These are phyloP conservation scores for Russula griseocarnosa DNA, from an alignment of 768 basidiomycete species.

Conservation along the genomic window DNA sequence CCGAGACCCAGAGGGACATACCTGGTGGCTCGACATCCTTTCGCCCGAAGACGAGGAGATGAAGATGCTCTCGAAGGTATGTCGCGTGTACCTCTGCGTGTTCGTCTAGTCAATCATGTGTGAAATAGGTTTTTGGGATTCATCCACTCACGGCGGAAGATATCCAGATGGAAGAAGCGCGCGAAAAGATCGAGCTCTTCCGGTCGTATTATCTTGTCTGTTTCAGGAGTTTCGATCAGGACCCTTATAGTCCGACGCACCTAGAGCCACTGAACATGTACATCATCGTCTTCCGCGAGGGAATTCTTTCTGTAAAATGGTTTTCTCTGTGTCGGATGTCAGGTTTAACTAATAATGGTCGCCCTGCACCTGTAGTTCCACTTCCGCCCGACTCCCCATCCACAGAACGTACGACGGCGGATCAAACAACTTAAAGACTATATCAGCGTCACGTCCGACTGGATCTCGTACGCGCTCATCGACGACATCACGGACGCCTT, in stretches of 20 bases:
- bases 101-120: background rate
- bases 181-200: conserved; percentile 99
- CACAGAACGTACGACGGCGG: conserved; percentile 94
- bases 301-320: conserved; percentile 78
- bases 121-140: conserved; percentile 80
- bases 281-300: conserved; percentile 97
- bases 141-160: conserved; percentile 99
- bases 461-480: conserved; percentile 99
- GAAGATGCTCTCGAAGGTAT: conserved; percentile 90
- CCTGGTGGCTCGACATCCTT: conserved; percentile 96
- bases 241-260: conserved; percentile 93
- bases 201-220: conserved; percentile 98
- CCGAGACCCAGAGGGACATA: conserved; percentile 52
- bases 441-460: conserved; percentile 97
- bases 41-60: conserved; percentile 98
- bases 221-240: conserved; percentile 99
- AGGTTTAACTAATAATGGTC: background rate
- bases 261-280: conserved; percentile 99
- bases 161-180: conserved; percentile 98
- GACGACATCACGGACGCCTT: conserved; percentile 99
- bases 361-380: conserved; percentile 65
- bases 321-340: background rate
- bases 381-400: conserved; percentile 94
- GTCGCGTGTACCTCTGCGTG: conserved; percentile 17
- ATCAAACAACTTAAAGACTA: conserved; percentile 99